phyloP scores from a whole-genome alignment of 2,329 filamentous ascomycete species.

The Periconia macrospinosa region DNA sequence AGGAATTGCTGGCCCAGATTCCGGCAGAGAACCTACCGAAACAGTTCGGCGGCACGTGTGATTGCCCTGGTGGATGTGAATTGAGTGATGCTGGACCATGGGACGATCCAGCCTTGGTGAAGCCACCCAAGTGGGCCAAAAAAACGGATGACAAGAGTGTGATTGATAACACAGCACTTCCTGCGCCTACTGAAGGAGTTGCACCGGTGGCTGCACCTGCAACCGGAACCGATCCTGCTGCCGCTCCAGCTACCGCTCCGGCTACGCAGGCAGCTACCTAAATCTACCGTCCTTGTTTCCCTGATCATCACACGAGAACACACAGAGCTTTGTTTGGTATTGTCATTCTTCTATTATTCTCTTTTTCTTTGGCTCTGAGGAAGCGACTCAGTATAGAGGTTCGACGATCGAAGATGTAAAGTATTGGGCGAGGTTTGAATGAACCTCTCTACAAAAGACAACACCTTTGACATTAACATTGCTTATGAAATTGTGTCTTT shows the following conservation, averaged over 20 bases:
- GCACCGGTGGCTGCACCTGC: conserved; percentile 10
- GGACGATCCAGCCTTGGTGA: conserved; percentile 70
- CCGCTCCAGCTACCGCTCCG: conserved; percentile 16
- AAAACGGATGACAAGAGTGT: conserved; percentile 28
- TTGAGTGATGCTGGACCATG: conserved; percentile 91
- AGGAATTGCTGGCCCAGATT: conserved; percentile 81
- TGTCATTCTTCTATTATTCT: background rate
- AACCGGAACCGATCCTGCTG: conserved; percentile 20
- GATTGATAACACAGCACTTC: conserved; percentile 37
- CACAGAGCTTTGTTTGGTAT: background rate
- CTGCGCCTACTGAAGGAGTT: conserved; percentile 26
- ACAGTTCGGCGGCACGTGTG: conserved; percentile 80
- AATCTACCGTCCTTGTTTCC: background rate
- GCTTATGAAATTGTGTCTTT: background rate
- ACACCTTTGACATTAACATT: background rate
- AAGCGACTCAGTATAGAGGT: background rate
- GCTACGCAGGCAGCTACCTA: conserved; percentile 13
- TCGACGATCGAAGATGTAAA: background rate
- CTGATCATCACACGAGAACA: background rate
- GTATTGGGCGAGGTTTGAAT: background rate
- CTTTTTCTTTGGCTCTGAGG: background rate
- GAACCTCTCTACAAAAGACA: background rate
- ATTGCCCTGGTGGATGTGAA: conserved; percentile 79
- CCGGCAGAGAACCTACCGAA: conserved; percentile 87
- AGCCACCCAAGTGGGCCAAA: conserved; percentile 56